Percentiles rank a stretch among this genome's conserved stretches.
These are phyloP conservation scores for Thalassiosira mediterranea DNA, from an alignment of 352 stramenopile genomes.

Conservation along the genomic window DNA sequence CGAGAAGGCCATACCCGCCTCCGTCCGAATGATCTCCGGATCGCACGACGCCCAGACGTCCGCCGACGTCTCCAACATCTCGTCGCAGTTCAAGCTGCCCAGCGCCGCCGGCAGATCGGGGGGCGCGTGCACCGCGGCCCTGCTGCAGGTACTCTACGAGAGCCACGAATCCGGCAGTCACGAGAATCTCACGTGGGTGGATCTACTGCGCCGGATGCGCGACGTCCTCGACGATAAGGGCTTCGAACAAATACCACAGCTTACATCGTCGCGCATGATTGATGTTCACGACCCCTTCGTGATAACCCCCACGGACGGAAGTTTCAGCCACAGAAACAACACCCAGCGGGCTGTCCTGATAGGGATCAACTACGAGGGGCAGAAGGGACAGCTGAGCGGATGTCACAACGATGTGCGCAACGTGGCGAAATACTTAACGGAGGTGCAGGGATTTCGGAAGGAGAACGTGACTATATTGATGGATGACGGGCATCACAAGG, in stretches of 20 bases:
- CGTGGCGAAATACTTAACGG: slow-evolving; percentile 53
- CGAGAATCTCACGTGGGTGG: neutral
- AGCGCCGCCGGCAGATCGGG: neutral
- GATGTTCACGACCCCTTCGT: slow-evolving; percentile 61
- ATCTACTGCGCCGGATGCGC: neutral
- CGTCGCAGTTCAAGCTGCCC: neutral
- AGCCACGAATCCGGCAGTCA: neutral
- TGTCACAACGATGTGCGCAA: slow-evolving; percentile 63
- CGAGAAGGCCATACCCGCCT: slow-evolving; percentile 55
- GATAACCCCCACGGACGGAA: slow-evolving; percentile 42
- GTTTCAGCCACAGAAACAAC: slow-evolving; percentile 7
- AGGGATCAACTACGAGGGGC: slow-evolving; percentile 74
- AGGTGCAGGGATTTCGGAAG: slow-evolving; percentile 57
- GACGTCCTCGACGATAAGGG: slow-evolving; percentile 7
- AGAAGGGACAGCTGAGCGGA: slow-evolving; percentile 20
- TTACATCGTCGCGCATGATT: slow-evolving; percentile 65
- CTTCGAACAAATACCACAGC: slow-evolving; percentile 66
- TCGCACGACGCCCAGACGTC: slow-evolving; percentile 76
- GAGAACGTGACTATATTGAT: slow-evolving; percentile 66
- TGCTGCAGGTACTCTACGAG: neutral
- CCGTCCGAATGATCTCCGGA: slow-evolving; percentile 81
- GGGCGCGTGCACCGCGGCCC: neutral
- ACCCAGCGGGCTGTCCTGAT: slow-evolving; percentile 61
- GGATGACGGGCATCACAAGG: slow-evolving; percentile 58
- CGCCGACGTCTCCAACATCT: slow-evolving; percentile 66